Evolutionary conservation across 306 rosid genomes (phyloP).

Genomic region (Cicer bijugum): DNA sequence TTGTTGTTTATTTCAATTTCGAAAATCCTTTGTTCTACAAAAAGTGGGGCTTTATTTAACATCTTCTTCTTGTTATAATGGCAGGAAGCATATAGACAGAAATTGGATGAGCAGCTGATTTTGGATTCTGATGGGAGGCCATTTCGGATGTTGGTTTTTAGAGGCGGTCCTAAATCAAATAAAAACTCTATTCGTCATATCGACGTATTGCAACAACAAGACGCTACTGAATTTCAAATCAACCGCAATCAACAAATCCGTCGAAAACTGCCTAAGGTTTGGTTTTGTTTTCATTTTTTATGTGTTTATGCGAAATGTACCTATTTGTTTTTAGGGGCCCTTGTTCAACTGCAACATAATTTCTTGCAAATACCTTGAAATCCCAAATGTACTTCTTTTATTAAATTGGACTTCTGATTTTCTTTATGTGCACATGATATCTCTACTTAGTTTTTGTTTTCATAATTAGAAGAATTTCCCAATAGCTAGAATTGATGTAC

Average conservation of each 20-base stretch:
- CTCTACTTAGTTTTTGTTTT: too few species aligned
- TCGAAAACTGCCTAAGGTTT: slow-evolving; percentile 63
- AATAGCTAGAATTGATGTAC: too few species aligned
- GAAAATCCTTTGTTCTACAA: too few species aligned
- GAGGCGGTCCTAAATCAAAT: slow-evolving; percentile 79
- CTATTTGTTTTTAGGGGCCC: too few species aligned
- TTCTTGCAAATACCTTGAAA: too few species aligned
- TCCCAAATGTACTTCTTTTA: too few species aligned
- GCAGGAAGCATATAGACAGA: slow-evolving; percentile 68
- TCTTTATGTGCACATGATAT: too few species aligned
- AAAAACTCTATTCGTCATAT: slow-evolving; percentile 58
- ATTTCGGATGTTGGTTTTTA: slow-evolving; percentile 75
- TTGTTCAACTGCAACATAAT: too few species aligned
- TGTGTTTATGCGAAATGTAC: not conserved
- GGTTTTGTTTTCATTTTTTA: not conserved
- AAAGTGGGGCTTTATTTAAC: not conserved
- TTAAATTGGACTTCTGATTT: too few species aligned
- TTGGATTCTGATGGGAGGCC: slow-evolving; percentile 76
- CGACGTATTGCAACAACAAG: slow-evolving; percentile 66
- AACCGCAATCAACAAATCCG: slow-evolving; percentile 36
- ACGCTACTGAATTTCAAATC: slow-evolving; percentile 48
- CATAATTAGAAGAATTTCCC: too few species aligned
- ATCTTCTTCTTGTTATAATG: not conserved
- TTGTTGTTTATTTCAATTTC: too few species aligned
- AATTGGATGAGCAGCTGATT: slow-evolving; percentile 58